Conservation (phyloP, 176 grass and related monocot genomes). For the Thinopyrum elongatum region DNA sequence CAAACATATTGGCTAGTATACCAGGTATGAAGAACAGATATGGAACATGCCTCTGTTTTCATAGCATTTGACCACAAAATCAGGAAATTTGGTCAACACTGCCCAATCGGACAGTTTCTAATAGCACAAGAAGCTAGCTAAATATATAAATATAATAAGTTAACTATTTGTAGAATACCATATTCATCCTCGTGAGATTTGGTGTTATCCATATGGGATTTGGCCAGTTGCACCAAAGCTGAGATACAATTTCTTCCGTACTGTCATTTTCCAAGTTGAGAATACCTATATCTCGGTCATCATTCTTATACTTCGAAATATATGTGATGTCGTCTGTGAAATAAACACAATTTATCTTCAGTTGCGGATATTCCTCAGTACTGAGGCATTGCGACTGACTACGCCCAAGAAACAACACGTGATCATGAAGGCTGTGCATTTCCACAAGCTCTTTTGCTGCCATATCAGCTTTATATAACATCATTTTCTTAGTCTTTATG, state of each 20-base stretch:
- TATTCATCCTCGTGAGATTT: background rate
- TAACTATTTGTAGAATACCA: background rate
- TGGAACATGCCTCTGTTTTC: background rate
- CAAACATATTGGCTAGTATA: background rate
- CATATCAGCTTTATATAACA: background rate
- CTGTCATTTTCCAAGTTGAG: too few relatives aligned
- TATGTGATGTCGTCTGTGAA: background rate
- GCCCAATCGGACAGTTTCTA: background rate
- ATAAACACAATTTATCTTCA: conserved; percentile 1
- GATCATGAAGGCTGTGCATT: background rate
- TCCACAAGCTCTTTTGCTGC: background rate
- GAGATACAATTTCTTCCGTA: background rate
- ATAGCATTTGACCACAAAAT: background rate
- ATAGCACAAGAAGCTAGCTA: background rate
- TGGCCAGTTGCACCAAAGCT: background rate
- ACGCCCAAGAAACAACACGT: background rate
- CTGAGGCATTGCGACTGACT: background rate
- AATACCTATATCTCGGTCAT: background rate
- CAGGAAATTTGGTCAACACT: background rate
- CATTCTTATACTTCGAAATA: background rate
- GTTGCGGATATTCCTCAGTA: background rate
- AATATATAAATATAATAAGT: background rate
- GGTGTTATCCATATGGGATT: background rate
- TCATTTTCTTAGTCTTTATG: background rate
- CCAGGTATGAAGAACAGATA: background rate